phyloP scores from a whole-genome alignment of 192 early-diverging fungal species.

The Entomortierella parvispora region DNA sequence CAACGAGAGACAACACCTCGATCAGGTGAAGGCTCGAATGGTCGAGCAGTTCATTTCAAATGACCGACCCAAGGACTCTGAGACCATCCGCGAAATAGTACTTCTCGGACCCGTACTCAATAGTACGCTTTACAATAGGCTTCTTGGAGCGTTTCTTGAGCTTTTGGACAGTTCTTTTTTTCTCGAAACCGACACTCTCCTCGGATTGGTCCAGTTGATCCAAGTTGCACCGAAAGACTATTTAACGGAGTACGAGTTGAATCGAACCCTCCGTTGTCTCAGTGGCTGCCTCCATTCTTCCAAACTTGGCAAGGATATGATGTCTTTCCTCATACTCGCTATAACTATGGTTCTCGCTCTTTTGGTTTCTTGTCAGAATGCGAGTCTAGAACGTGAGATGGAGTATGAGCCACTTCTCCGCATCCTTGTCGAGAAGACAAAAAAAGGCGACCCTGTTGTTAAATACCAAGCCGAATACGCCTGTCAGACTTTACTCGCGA shows the following conservation, averaged over 20 bases:
- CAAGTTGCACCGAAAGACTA: not conserved
- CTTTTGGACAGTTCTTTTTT: not conserved
- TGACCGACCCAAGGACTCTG: constrained; percentile 1
- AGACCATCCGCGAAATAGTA: not conserved
- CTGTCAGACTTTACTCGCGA: not conserved
- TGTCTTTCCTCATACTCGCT: not conserved
- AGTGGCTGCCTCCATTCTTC: not conserved
- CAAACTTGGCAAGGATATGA: not conserved
- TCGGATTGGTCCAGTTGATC: not conserved
- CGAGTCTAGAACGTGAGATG: not conserved
- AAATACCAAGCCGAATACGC: constrained; percentile 5
- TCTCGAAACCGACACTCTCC: not conserved
- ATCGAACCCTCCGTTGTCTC: constrained; percentile 1
- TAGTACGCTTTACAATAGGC: not conserved
- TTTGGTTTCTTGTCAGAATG: not conserved
- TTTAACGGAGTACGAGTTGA: not conserved
- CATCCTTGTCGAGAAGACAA: not conserved
- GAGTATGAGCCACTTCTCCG: not conserved
- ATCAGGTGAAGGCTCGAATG: constrained; percentile 1
- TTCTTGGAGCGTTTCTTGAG: not conserved
- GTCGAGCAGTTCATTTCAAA: not conserved
- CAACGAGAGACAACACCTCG: too few relatives aligned
- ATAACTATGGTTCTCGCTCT: not conserved
- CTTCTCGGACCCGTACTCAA: not conserved
- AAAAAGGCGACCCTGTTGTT: not conserved